phyloP scores from a whole-genome alignment of 108 stramenopile species.

The Chaetoceros tenuissimus region DNA sequence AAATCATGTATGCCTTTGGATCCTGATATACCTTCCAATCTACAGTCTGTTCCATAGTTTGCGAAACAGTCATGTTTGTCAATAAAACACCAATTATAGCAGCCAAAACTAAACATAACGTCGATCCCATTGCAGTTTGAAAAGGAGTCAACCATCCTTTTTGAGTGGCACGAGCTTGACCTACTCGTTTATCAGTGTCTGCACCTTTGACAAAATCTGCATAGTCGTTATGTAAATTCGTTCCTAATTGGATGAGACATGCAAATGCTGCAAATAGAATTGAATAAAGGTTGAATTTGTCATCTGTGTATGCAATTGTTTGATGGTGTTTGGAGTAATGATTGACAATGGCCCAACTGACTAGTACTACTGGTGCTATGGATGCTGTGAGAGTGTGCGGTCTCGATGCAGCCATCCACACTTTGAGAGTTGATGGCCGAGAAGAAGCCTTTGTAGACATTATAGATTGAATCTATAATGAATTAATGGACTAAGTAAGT shows the following conservation, averaged over 20 bases:
- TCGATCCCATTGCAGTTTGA: constrained; percentile 56
- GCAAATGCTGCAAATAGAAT: constrained; percentile 32
- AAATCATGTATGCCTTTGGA: constrained; percentile 20
- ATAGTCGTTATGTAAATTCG: constrained; percentile 89
- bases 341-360: constrained; percentile 28
- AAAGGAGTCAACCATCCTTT: constrained; percentile 80
- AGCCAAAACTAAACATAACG: constrained; percentile 29
- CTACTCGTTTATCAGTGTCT: constrained; percentile 69
- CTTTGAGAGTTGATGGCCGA: constrained; percentile 56
- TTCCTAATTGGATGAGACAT: constrained; percentile 65
- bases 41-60: background rate
- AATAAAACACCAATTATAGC: constrained; percentile 42
- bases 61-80: constrained; percentile 5
- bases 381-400: constrained; percentile 87
- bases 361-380: constrained; percentile 60
- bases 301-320: background rate
- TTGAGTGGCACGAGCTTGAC: constrained; percentile 85
- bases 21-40: background rate
- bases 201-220: constrained; percentile 87
- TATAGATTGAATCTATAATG: too few relatives aligned
- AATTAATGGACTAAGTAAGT: too few relatives aligned
- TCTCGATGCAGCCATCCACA: constrained; percentile 72
- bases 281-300: background rate
- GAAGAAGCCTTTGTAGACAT: too few relatives aligned
- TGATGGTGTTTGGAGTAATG: background rate